phyloP scores from a whole-genome alignment of 257 asterid species.

The Anisodus tanguticus region DNA sequence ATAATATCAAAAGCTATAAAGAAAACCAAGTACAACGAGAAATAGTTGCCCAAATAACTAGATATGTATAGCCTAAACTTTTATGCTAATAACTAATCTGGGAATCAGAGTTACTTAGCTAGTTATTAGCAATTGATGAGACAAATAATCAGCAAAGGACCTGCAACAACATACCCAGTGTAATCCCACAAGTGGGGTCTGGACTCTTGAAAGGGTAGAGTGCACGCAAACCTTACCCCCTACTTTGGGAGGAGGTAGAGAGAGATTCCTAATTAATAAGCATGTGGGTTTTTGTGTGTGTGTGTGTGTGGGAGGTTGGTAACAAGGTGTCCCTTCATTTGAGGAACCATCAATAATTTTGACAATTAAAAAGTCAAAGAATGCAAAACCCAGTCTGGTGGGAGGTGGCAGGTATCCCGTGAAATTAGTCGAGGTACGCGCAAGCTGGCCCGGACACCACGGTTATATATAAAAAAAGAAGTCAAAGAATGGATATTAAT shows the following conservation, averaged over 20 bases:
- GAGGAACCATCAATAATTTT: constrained; percentile 25
- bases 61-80: background rate
- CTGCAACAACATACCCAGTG: background rate
- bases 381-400: too few relatives aligned
- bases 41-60: background rate
- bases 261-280: background rate
- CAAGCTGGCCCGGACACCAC: too few relatives aligned
- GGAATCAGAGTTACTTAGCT: background rate
- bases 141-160: background rate
- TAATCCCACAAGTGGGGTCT: too few relatives aligned
- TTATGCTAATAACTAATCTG: background rate
- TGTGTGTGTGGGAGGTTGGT: background rate
- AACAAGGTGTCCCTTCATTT: constrained; percentile 11
- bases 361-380: background rate
- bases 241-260: too few relatives aligned
- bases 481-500: constrained; percentile 8
- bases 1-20: background rate
- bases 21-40: background rate
- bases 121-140: background rate
- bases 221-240: too few relatives aligned
- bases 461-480: too few relatives aligned
- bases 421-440: too few relatives aligned
- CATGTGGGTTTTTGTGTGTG: background rate
- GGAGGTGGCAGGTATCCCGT: too few relatives aligned
- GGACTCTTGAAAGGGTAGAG: too few relatives aligned